Evolutionary conservation across 768 basidiomycete genomes (phyloP).

Genomic region (Naganishia onofrii): DNA sequence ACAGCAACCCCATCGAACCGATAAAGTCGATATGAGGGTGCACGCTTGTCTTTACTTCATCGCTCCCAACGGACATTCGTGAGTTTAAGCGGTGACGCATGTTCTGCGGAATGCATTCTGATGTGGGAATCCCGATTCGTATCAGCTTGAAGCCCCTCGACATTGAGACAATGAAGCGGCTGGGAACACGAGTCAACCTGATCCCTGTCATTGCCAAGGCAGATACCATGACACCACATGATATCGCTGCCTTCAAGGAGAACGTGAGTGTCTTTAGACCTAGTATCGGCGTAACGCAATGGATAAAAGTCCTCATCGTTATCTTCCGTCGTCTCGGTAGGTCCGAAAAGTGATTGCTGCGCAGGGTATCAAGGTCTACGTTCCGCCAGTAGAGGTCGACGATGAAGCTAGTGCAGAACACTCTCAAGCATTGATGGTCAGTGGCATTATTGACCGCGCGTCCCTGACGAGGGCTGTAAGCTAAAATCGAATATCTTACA

Average conservation of each 20-base stretch:
- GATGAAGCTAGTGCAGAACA: slow-evolving; percentile 83
- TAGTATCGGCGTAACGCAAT: background rate
- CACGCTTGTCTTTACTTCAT: slow-evolving; percentile 99
- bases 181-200: slow-evolving; percentile 95
- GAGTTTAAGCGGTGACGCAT: slow-evolving; percentile 49
- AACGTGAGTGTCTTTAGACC: slow-evolving; percentile 60
- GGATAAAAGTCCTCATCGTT: background rate
- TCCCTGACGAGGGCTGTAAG: background rate
- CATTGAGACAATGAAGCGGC: slow-evolving; percentile 96
- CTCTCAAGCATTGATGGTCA: slow-evolving; percentile 68
- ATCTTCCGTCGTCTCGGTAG: background rate
- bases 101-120: background rate
- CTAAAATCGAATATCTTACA: slow-evolving; percentile 21
- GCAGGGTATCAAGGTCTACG: slow-evolving; percentile 92
- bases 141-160: slow-evolving; percentile 93
- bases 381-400: slow-evolving; percentile 84
- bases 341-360: slow-evolving; percentile 84
- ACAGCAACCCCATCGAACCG: slow-evolving; percentile 92
- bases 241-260: slow-evolving; percentile 83
- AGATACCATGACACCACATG: slow-evolving; percentile 95
- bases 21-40: slow-evolving; percentile 92
- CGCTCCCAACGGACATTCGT: slow-evolving; percentile 97
- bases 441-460: background rate
- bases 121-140: background rate
- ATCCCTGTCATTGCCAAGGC: slow-evolving; percentile 98